Base-by-base conservation (phyloP, 75 land plant genomes). In the Azolla pinnata region DNA sequence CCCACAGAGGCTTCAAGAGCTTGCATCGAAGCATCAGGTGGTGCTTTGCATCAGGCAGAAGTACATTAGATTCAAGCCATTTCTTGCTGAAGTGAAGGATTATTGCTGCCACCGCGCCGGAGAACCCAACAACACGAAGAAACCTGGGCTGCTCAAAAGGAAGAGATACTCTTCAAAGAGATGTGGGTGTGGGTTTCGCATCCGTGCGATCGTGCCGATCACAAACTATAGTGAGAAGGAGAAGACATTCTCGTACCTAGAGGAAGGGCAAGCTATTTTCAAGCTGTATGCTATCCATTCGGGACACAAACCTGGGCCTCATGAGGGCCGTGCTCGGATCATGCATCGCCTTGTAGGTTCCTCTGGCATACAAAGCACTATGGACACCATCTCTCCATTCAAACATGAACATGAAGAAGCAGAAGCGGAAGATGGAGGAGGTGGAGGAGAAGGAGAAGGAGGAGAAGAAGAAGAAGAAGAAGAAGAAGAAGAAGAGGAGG, bases 1-100 rank as follows among this genome's bases (percentile, higher is more conserved):
- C 34, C 84, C 81, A 0, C 60, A 50, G 17, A 59, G 68, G 67
- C 74, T 87, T 24, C 91, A 84, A 62, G 81, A 84, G 73, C 69
- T 87, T 48, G 91, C 91, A 0, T 78, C 81, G 0, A 83, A 87
- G 68, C 83, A 87, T 59, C 82, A 84, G 78, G 91, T 87, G 0
- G 86, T 87, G 57, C 80, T 87, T 23, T 87, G 91, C 54, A 87
- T 87, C 29, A 60, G 91, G 53, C 91, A 87, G 69, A 87, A 87
- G 74, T 87, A 87, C 63, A 84, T 87, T 33, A 57, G 88, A 62
- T 87, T 83, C 58, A 84, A 84, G 80, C 91, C 91, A 4, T 87
- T 87, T 46, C 75, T 87, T 79, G 91, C 91, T 3, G 91, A 87
- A 68, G 91, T 87, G n/a, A 87, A 87, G 82, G 91, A 87, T 60